phyloP scores from a whole-genome alignment of 1,284 basidiomycete genomes.

The Apiotrichum veenhuisii region DNA sequence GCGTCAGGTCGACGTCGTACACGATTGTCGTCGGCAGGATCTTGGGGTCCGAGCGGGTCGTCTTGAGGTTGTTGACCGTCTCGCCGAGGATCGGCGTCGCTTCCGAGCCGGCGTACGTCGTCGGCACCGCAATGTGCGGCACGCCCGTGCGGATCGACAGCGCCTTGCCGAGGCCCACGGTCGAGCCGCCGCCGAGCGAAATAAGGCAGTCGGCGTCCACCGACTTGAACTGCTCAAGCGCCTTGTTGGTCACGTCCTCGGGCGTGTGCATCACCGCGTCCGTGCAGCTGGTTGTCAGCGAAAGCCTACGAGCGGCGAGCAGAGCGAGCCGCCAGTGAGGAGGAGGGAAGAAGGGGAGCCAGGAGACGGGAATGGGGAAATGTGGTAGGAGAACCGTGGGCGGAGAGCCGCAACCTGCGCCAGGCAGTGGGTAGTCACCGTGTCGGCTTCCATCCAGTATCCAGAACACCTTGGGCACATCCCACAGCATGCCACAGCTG shows the following conservation, averaged over 20 bases:
- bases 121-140: constrained; percentile 54
- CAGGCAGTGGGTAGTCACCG: background rate
- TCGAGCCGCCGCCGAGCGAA: constrained; percentile 52
- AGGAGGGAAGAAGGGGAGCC: too few species aligned
- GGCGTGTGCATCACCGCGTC: constrained; percentile 55
- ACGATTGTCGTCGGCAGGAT: constrained; percentile 54
- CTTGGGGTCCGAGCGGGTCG: constrained; percentile 50
- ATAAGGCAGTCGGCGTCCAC: constrained; percentile 49
- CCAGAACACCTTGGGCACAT: too few species aligned
- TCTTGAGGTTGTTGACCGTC: constrained; percentile 52
- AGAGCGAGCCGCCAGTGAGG: too few species aligned
- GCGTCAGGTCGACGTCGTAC: constrained; percentile 54
- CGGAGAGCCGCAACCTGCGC: background rate
- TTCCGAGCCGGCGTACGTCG: constrained; percentile 54
- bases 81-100: constrained; percentile 54
- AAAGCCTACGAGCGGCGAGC: background rate
- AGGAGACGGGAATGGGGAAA: too few species aligned
- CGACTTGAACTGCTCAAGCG: constrained; percentile 31
- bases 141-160: constrained; percentile 51
- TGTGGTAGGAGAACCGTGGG: too few species aligned
- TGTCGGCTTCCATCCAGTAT: too few species aligned
- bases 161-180: constrained; percentile 53
- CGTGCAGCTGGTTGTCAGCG: constrained; percentile 25
- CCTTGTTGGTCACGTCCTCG: constrained; percentile 49
- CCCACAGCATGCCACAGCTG: too few species aligned